Evolutionary conservation across 2,329 filamentous ascomycete species (phyloP).

Genomic region (Dendrostoma leiphaemia): DNA sequence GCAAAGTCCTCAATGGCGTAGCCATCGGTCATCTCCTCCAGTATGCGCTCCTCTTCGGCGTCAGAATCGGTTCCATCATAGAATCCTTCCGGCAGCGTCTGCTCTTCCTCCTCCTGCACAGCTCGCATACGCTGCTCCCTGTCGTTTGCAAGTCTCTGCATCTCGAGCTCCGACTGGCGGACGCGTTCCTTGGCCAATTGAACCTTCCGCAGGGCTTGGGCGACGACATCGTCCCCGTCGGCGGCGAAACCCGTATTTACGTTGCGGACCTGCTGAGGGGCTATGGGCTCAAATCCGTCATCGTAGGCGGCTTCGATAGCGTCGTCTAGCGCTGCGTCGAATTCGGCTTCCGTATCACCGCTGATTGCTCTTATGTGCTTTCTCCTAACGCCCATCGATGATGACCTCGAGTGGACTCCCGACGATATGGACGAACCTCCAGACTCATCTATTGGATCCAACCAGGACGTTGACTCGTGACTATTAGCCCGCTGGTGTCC

Average conservation of each 20-base stretch:
- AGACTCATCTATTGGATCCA: constrained; percentile 93
- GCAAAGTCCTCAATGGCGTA: constrained; percentile 82
- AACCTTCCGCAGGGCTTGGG: constrained; percentile 62
- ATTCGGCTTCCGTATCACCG: constrained; percentile 79
- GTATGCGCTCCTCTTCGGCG: constrained; percentile 72
- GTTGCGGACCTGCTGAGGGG: constrained; percentile 34
- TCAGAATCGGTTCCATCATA: constrained; percentile 64
- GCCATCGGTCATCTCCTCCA: constrained; percentile 86
- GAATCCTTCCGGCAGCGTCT: constrained; percentile 48
- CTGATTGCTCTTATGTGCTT: constrained; percentile 69
- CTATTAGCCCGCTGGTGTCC: constrained; percentile 60
- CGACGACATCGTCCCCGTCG: constrained; percentile 43
- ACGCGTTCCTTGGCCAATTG: constrained; percentile 76
- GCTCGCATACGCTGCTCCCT: constrained; percentile 50
- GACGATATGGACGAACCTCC: constrained; percentile 77
- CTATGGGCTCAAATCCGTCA: constrained; percentile 78
- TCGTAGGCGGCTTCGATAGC: constrained; percentile 96
- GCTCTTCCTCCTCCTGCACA: constrained; percentile 42
- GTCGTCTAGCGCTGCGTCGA: constrained; percentile 90
- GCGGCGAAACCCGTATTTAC: not conserved
- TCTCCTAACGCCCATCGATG: constrained; percentile 64
- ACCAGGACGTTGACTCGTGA: constrained; percentile 83
- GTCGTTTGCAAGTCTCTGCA: constrained; percentile 59
- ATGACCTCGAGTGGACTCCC: constrained; percentile 75
- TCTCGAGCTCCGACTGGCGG: constrained; percentile 70